phyloP scores from a whole-genome alignment of 257 asterid species.

The Scutellaria minor region DNA sequence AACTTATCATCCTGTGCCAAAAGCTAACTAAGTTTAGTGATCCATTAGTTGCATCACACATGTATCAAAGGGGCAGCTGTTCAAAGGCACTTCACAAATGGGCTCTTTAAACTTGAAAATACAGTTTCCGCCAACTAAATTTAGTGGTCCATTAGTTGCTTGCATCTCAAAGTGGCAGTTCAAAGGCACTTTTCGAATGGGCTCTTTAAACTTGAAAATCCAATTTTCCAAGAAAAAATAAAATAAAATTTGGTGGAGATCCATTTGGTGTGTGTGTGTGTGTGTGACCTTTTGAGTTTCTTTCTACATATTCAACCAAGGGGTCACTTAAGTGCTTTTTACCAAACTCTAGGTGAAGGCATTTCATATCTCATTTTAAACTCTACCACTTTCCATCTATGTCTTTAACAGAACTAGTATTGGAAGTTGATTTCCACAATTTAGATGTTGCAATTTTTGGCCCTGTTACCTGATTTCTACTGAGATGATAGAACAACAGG shows the following conservation, averaged over 20 bases:
- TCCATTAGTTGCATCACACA: constrained; percentile 11
- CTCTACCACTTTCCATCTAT: constrained; percentile 13
- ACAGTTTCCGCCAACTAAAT: constrained; percentile 11
- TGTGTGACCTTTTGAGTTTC: background rate
- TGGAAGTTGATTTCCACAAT: background rate
- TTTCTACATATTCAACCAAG: constrained; percentile 15
- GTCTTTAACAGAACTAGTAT: background rate
- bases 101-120: constrained; percentile 23
- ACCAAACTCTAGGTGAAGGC: constrained; percentile 14
- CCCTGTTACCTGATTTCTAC: background rate
- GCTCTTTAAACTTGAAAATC: constrained; percentile 22
- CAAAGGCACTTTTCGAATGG: background rate
- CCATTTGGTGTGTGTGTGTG: background rate
- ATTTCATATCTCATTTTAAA: constrained; percentile 9
- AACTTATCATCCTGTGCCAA: background rate
- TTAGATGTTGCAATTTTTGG: background rate
- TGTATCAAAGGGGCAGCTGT: constrained; percentile 4
- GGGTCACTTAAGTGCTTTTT: background rate
- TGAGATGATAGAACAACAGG: background rate
- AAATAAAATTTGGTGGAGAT: background rate
- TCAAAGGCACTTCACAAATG: background rate
- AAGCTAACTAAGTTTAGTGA: constrained; percentile 19
- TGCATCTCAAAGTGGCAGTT: constrained; percentile 4
- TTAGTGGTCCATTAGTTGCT: constrained; percentile 24
- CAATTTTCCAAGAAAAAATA: background rate